Base-by-base conservation (phyloP, 352 stramenopile genomes). In the Pythium coloratum region DNA sequence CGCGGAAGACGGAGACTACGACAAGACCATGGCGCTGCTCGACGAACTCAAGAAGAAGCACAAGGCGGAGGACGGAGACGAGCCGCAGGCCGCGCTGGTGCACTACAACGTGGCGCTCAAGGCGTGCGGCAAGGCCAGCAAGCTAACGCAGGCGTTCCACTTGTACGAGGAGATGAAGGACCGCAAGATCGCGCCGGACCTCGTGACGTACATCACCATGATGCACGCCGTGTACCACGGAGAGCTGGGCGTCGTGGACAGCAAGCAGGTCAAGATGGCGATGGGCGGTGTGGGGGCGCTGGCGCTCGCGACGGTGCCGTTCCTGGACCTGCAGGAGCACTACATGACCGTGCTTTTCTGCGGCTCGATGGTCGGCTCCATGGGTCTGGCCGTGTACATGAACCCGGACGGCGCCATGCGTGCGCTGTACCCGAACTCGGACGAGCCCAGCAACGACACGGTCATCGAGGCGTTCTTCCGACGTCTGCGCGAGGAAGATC, bases 151-250 rank as follows among this genome's bases (percentile, higher is more conserved):
- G 8, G 88, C 86, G 26, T 95, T 95, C 65, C 70, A 92, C 59
- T 58, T 92, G 49, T 95, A 95, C 67, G 88, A 94, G 51, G 84
- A 92, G 64, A 92, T 95, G 84, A 95, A 95, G 67, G 65, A 78
- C 42, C 77, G 74, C 51, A 77, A 82, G 61, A 90, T 94, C 69
- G 44, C 73, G 51, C 85, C 88, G 1, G 84, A 92, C 38, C 74
- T 88, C 3, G 77, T 90, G 38, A 95, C 88, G 33, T 93, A 92
- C 71, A 90, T 91, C 64, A 94, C 85, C 38, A 92, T 94, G 84
- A 90, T 95, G 85, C 88, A 94, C 69, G 88, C 84, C 1, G 88
- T 95, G 32, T 95, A 88, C 67, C 86, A 94, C 62, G 88, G 85
- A 34, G 84, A 94, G 44, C 70, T 92, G 36, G 78, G 82, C 9